Conservation (phyloP, 2,329 filamentous ascomycete species). For the Rutstroemia sp. region DNA sequence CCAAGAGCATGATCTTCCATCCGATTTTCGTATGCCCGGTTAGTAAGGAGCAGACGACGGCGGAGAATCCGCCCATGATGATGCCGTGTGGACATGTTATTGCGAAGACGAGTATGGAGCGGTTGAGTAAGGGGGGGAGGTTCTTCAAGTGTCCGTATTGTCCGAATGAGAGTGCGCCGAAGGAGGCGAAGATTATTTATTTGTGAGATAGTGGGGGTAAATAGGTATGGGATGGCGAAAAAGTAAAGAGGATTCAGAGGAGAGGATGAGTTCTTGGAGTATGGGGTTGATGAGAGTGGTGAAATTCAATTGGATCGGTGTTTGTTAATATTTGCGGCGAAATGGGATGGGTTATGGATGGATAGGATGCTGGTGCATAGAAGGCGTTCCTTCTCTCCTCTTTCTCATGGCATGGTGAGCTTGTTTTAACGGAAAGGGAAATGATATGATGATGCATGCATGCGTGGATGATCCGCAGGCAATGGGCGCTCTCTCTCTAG, state of each 20-base stretch:
- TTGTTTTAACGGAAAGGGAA: no score
- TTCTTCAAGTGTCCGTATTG: slow-evolving; percentile 94
- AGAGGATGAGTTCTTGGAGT: no score
- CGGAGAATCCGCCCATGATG: slow-evolving; percentile 92
- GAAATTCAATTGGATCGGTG: no score
- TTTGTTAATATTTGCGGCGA: no score
- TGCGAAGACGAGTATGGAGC: slow-evolving; percentile 73
- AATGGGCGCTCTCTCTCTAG: no score
- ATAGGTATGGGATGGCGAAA: neutral
- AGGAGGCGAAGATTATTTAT: slow-evolving; percentile 50
- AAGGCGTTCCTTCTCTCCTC: no score
- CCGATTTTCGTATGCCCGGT: slow-evolving; percentile 97
- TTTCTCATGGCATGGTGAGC: no score
- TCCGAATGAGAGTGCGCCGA: slow-evolving; percentile 70
- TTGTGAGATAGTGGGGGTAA: slow-evolving; percentile 16
- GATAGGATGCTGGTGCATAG: no score
- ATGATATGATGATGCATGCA: no score
- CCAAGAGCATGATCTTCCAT: slow-evolving; percentile 66
- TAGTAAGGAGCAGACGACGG: slow-evolving; percentile 91
- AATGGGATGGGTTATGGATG: no score
- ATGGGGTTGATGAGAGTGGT: no score
- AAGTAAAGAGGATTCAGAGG: neutral
- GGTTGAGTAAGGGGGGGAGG: slow-evolving; percentile 67
- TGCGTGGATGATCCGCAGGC: no score
- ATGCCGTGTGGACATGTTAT: slow-evolving; percentile 94